These are phyloP conservation scores for Tilletia setariae DNA, from an alignment of 1,284 basidiomycete species.

Conservation along the genomic window DNA sequence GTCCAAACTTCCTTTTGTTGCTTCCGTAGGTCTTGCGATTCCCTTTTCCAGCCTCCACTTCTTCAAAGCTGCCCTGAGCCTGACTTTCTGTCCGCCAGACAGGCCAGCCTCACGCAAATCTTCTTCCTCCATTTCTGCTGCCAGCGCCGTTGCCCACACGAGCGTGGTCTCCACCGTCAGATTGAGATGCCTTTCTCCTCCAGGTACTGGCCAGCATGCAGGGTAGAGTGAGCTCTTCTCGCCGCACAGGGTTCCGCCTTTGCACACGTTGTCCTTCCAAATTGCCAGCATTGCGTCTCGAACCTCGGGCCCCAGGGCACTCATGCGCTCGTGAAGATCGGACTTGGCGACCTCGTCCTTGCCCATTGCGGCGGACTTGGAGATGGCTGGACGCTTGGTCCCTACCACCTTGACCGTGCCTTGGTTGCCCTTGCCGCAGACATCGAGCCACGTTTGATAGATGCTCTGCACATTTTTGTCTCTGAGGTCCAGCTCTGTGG, in stretches of 20 bases:
- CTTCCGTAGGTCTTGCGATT: too few relatives aligned
- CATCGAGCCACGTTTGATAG: neutral
- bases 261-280: neutral
- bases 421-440: neutral
- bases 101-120: too few relatives aligned
- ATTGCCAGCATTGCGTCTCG: neutral
- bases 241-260: neutral
- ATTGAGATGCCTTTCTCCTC: neutral
- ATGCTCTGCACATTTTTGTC: neutral
- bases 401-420: neutral
- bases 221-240: neutral
- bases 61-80: too few relatives aligned
- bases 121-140: too few relatives aligned
- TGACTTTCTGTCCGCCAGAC: too few relatives aligned
- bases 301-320: neutral
- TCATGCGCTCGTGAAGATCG: neutral
- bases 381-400: neutral
- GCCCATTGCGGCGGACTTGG: neutral
- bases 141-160: too few relatives aligned
- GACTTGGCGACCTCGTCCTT: neutral
- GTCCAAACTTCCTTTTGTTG: too few relatives aligned
- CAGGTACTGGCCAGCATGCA: neutral
- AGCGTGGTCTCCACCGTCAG: too few relatives aligned
- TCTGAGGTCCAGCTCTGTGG: neutral
- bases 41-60: too few relatives aligned